These are phyloP conservation scores for Fusarium sp. DNA, from an alignment of 2,329 filamentous ascomycete species.

Conservation along the genomic window DNA sequence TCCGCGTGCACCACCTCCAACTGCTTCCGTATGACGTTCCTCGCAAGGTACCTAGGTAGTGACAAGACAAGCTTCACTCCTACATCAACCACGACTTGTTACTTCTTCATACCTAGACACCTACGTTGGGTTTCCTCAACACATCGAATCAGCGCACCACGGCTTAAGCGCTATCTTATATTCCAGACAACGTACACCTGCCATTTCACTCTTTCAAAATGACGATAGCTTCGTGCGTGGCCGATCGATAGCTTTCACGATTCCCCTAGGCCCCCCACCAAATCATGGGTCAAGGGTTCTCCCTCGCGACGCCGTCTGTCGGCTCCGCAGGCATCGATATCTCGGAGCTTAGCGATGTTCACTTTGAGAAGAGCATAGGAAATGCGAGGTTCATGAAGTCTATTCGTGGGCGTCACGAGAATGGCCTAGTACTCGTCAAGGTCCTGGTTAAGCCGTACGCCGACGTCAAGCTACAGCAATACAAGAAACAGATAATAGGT, in stretches of 20 bases:
- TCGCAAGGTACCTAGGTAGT: neutral
- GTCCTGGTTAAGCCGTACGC: constrained; percentile 92
- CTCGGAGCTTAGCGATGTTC: constrained; percentile 87
- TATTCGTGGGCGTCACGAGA: constrained; percentile 86
- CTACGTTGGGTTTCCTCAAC: neutral
- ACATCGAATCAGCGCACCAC: neutral
- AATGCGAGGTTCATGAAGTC: constrained; percentile 96
- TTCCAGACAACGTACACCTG: neutral
- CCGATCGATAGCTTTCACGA: constrained; percentile 39
- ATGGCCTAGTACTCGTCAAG: constrained; percentile 93
- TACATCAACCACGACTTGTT: neutral
- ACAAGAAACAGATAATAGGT: constrained; percentile 81
- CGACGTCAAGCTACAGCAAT: constrained; percentile 79
- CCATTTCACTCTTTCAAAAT: constrained; percentile 30
- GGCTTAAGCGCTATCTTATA: neutral
- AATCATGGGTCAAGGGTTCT: constrained; percentile 95
- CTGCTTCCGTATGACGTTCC: constrained; percentile 25
- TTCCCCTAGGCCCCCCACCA: constrained; percentile 21
- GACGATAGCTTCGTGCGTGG: constrained; percentile 32
- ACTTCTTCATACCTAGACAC: neutral
- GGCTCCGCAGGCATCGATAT: constrained; percentile 94
- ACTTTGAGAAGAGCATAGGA: constrained; percentile 91
- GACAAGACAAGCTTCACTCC: constrained; percentile 12
- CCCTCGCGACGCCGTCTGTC: constrained; percentile 87
- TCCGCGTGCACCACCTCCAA: constrained; percentile 1